Evolutionary conservation across 2,329 filamentous ascomycete species (phyloP).

Genomic region (Aspergillus costaricaensis): DNA sequence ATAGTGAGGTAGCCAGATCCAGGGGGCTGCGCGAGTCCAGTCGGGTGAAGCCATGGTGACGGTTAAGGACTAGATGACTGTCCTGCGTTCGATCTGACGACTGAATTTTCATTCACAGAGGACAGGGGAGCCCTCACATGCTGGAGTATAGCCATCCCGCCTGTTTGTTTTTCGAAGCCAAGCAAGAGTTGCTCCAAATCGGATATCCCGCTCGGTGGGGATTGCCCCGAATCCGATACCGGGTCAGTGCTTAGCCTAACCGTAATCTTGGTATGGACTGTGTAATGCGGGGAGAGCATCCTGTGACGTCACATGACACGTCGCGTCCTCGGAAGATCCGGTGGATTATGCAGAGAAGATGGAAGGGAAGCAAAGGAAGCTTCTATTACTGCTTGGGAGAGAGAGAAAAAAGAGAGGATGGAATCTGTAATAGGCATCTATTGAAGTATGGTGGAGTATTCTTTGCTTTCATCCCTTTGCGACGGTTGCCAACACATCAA

Average conservation of each 20-base stretch:
- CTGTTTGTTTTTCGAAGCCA: not conserved
- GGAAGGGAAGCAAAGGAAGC: too few species aligned
- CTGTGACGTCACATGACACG: not conserved
- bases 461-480: too few species aligned
- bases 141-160: not conserved
- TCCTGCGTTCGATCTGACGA: too few species aligned
- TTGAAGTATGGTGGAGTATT: too few species aligned
- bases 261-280: too few species aligned
- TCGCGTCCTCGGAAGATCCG: not conserved
- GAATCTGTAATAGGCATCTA: too few species aligned
- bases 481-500: too few species aligned
- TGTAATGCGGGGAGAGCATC: not conserved
- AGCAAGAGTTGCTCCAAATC: not conserved
- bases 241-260: not conserved
- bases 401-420: too few species aligned
- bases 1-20: constrained; percentile 6
- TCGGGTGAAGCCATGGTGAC: not conserved
- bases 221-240: not conserved
- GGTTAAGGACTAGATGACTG: too few species aligned
- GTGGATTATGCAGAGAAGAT: not conserved
- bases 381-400: too few species aligned
- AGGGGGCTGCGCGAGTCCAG: constrained; percentile 3
- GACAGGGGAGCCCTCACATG: not conserved
- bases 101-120: not conserved
- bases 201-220: not conserved